Evolutionary conservation across 495 filamentous ascomycete genomes (phyloP), one percentile per base, ranked within the genome.

Genomic region (Penicillium alfredii): DNA sequence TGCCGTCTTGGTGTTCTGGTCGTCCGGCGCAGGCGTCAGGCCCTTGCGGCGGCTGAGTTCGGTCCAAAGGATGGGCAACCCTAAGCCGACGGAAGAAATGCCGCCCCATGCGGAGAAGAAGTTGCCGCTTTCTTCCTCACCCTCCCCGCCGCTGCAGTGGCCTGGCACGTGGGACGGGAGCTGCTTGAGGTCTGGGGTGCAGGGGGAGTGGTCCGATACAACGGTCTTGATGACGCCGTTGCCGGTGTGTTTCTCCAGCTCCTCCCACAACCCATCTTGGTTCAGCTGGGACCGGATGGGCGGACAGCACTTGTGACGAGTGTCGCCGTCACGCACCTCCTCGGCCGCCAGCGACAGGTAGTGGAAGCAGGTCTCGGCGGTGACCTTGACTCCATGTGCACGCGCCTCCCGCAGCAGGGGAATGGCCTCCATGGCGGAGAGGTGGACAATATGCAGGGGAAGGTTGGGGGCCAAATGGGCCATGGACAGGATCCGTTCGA

Each of bases 71-170:
- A 98, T 94, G 6, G 83, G 83, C 4, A 98, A 73, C 1, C 92
- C 92, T 10, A 98, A 72, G 2, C 92, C 92, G 33, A 98, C 92
- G 14, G 84, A 89, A 10, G 84, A 90, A 55, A 98, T 92, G 28
- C 92, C 92, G 27, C 92, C 92, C 92, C 92, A 98, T 1, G 89
- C 88, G 12, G 84, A 76, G 61, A 95, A 88, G 74, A 98, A 98
- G 63, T 97, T 83, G 26, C 90, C 49, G 45, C 62, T 46, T 26
- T 65, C 58, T 28, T 58, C 60, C 2, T 49, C 47, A 13, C 53
- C 40, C 26, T 53, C 42, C 8, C 25, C 46, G 7, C 52, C 44
- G n/a, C 44, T 39, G 34, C 54, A 59, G 49, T 60, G 46, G n/a
- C 55, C 56, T 8, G 71, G 64, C 3, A 93, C 60, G 42, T 80